These are phyloP conservation scores for Berberis vulgaris DNA, from an alignment of 164 flowering plant genomes.

Conservation along the genomic window DNA sequence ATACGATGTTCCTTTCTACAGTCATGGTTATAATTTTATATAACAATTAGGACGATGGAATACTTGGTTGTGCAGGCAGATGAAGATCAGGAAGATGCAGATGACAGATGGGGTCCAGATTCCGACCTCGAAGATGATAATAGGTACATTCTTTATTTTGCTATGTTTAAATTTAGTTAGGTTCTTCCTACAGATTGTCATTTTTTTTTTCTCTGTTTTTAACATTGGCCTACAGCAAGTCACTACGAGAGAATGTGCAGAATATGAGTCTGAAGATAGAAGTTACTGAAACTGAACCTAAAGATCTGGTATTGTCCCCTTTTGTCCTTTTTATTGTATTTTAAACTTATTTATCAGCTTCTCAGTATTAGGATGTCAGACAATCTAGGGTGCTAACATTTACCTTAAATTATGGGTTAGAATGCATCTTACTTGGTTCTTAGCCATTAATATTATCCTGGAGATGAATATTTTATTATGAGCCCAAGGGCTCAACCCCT, in stretches of 20 bases:
- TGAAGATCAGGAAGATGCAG: slow-evolving; percentile 56
- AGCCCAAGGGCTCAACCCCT: too few species aligned
- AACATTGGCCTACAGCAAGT: slow-evolving; percentile 30
- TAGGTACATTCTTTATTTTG: slow-evolving; percentile 18
- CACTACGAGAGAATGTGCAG: slow-evolving; percentile 24
- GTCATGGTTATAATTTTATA: too few species aligned
- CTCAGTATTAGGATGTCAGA: too few species aligned
- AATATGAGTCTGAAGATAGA: slow-evolving; percentile 34
- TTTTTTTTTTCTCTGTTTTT: background rate
- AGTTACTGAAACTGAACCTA: slow-evolving; percentile 34
- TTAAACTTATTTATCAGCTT: too few species aligned
- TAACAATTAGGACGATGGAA: too few species aligned
- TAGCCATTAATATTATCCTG: too few species aligned
- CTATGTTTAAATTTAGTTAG: background rate
- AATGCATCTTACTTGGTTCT: too few species aligned
- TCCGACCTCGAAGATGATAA: slow-evolving; percentile 63
- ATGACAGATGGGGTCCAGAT: slow-evolving; percentile 61
- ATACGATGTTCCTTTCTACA: too few species aligned
- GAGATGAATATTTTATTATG: too few species aligned
- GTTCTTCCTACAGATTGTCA: background rate
- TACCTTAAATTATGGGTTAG: too few species aligned
- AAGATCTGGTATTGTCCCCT: slow-evolving; percentile 33
- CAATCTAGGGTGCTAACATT: too few species aligned
- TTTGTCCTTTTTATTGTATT: background rate
- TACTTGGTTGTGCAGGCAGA: slow-evolving; percentile 31